phyloP scores from a whole-genome alignment of 257 asterid species.

The Ocimum tenuiflorum region DNA sequence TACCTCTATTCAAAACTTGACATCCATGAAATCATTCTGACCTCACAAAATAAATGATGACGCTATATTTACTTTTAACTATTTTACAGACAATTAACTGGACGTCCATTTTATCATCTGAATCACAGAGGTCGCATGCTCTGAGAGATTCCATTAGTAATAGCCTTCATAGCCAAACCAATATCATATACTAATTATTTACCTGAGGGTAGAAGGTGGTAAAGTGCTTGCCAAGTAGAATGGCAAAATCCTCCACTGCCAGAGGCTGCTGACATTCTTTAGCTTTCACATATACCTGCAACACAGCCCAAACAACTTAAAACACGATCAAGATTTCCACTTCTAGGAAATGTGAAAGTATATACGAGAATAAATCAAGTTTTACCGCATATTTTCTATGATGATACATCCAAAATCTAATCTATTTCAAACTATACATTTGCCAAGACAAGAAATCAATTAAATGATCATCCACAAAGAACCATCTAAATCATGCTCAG shows the following conservation, averaged over 20 bases:
- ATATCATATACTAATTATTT: not conserved
- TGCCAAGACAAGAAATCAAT: not conserved
- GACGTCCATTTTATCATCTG: too few relatives aligned
- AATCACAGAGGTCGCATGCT: too few relatives aligned
- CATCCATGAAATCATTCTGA: not conserved
- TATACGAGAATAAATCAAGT: too few relatives aligned
- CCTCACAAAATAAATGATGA: not conserved
- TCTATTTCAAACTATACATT: not conserved
- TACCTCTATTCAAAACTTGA: not conserved
- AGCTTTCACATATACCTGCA: conserved; percentile 91
- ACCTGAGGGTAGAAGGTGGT: conserved; percentile 73
- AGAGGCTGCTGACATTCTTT: conserved; percentile 65
- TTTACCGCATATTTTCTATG: not conserved
- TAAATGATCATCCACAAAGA: not conserved
- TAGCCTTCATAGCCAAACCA: not conserved
- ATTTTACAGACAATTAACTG: not conserved
- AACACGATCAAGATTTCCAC: not conserved
- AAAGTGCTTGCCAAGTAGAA: conserved; percentile 80
- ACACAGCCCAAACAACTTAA: conserved; percentile 1
- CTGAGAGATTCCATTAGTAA: not conserved
- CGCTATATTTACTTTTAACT: not conserved
- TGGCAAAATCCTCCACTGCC: conserved; percentile 78
- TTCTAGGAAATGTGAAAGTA: not conserved
- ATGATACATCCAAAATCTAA: not conserved
- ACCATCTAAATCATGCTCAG: not conserved